Base-by-base conservation (phyloP, 2,329 filamentous ascomycete species). In the Microdochium bolleyi region DNA sequence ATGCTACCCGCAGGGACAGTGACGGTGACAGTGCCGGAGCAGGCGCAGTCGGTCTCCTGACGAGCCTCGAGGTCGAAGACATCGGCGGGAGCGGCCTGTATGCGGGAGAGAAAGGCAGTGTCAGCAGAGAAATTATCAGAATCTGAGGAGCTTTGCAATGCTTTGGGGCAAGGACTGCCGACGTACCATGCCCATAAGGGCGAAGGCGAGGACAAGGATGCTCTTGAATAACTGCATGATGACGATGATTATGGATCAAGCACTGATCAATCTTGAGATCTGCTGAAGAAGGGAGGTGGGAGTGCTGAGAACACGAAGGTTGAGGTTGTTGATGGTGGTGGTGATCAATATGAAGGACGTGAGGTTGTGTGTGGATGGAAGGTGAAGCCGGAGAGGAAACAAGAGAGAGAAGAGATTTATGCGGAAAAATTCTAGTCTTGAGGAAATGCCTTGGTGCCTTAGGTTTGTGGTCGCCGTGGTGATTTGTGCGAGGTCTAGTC, bases 151-250 rank as follows among this genome's bases (percentile, higher is more conserved):
- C 32, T 34, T 11, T 37, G 14, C 41, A 41, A 48, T 24, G 44
- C 14, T 46, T 25, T 4, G 32, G 50, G 34, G 14, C 13, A 10
- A 30, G 21, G 24, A n/a, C 11, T 30, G 13, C n/a, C 30, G 48
- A 61, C 62, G 61, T 61, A 65, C 63, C 57, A 61, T 58, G 57
- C 59, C 61, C 24, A 60, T 38, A 30, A 55, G 52, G 53, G 60
- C 55, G 49, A 64, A 56, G 53, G 59, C 53, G 49, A 61, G 49
- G 53, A 60, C 49, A 32, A 57, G 48, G 51, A 62, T n/a, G 51
- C 49, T 38, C 55, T 64, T 62, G 56, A 57, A 41, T 56, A 61
- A 60, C 57, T 62, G 62, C 63, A 65, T 65, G 54, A 53, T 63
- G 60, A 58, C 48, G 54, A 48, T 34, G 34, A 50, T 46, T 19